phyloP scores from a whole-genome alignment of 2,329 filamentous ascomycete genomes.

The Hypoxylon sp. region DNA sequence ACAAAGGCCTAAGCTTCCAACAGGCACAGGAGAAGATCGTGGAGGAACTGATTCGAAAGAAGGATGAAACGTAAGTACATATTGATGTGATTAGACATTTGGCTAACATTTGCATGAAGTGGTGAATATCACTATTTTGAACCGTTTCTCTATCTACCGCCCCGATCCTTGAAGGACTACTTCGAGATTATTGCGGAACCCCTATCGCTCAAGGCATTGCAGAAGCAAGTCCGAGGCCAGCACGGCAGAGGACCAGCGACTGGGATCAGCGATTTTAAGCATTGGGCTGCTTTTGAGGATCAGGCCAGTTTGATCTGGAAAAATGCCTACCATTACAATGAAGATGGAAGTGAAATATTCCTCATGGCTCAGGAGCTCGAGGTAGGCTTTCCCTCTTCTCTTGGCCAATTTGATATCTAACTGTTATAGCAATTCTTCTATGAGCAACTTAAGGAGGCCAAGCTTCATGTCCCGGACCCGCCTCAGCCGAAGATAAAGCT shows the following conservation, averaged over 20 bases:
- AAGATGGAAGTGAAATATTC: slow-evolving; percentile 90
- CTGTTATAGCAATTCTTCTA: slow-evolving; percentile 75
- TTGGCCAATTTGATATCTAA: slow-evolving; percentile 42
- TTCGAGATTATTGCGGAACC: slow-evolving; percentile 87
- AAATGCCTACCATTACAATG: slow-evolving; percentile 91
- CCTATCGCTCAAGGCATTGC: slow-evolving; percentile 81
- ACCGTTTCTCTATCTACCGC: slow-evolving; percentile 84
- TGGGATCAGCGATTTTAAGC: slow-evolving; percentile 78
- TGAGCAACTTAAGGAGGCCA: slow-evolving; percentile 78
- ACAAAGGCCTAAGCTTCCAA: slow-evolving; percentile 83
- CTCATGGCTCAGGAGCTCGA: slow-evolving; percentile 83
- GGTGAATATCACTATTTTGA: slow-evolving; percentile 78
- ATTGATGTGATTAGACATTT: slow-evolving; percentile 9
- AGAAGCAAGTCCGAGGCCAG: slow-evolving; percentile 82
- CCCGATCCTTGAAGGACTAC: slow-evolving; percentile 84
- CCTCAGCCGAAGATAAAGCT: slow-evolving; percentile 84
- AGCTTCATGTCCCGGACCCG: slow-evolving; percentile 79
- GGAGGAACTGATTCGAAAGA: slow-evolving; percentile 78
- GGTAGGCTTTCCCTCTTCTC: slow-evolving; percentile 62
- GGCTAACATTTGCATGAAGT: slow-evolving; percentile 60
- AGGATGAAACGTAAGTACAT: slow-evolving; percentile 73
- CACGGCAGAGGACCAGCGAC: slow-evolving; percentile 77
- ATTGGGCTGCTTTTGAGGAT: slow-evolving; percentile 85
- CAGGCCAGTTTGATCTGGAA: slow-evolving; percentile 86
- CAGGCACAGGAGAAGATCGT: slow-evolving; percentile 89